These are phyloP conservation scores for Pyrenochaeta sp. DNA, from an alignment of 2,329 filamentous ascomycete genomes.

Conservation along the genomic window DNA sequence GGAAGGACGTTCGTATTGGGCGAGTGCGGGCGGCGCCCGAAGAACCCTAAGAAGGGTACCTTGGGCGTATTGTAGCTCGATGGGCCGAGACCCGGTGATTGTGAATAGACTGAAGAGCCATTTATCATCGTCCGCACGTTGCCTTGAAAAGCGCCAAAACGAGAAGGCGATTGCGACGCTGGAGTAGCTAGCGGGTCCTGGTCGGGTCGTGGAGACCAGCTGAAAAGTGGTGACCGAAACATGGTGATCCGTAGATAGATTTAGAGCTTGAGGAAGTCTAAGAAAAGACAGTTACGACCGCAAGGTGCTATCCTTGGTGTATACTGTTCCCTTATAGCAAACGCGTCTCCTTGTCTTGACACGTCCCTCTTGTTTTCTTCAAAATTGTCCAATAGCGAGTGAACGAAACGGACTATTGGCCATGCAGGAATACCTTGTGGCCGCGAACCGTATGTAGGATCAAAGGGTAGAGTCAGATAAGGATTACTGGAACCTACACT, in stretches of 20 bases:
- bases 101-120: conserved; percentile 49
- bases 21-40: conserved; percentile 35
- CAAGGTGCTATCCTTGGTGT: conserved; percentile 24
- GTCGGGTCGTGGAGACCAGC: conserved; percentile 44
- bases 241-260: conserved; percentile 30
- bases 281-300: conserved; percentile 16
- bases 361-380: conserved; percentile 32
- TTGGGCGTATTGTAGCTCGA: conserved; percentile 44
- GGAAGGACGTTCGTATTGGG: conserved; percentile 31
- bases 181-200: conserved; percentile 36
- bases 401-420: conserved; percentile 28
- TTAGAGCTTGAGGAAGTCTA: conserved; percentile 14
- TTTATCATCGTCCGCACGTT: conserved; percentile 44
- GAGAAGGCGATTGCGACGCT: conserved; percentile 26
- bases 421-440: conserved; percentile 36
- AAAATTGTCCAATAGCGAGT: conserved; percentile 31
- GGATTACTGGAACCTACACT: conserved; percentile 46
- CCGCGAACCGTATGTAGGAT: conserved; percentile 20
- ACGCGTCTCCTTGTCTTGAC: conserved; percentile 25
- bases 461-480: conserved; percentile 23
- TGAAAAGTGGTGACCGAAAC: conserved; percentile 44
- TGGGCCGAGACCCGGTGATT: conserved; percentile 35
- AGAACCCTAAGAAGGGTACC: conserved; percentile 42
- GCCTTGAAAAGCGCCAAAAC: conserved; percentile 28
- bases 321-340: conserved; percentile 40